phyloP scores from a whole-genome alignment of 2,329 filamentous ascomycete species.

The Xylaria polymorpha region DNA sequence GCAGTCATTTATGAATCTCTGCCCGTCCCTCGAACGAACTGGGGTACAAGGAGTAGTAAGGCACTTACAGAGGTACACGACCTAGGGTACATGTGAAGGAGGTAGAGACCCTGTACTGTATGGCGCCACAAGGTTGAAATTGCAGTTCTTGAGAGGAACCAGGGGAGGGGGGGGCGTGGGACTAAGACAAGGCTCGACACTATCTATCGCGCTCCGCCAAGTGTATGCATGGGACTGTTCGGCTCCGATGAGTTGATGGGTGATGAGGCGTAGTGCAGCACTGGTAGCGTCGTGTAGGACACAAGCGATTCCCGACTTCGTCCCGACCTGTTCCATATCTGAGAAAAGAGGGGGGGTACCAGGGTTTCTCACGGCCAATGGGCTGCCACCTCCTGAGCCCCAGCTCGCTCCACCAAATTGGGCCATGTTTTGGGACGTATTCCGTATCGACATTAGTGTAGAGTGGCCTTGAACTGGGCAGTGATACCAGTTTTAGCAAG shows the following conservation, averaged over 20 bases:
- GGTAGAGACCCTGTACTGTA: constrained; percentile 30
- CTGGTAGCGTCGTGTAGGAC: constrained; percentile 16
- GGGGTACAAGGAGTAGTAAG: constrained; percentile 37
- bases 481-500: constrained; percentile 32
- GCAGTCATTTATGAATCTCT: constrained; percentile 35
- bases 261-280: constrained; percentile 28
- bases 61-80: constrained; percentile 14
- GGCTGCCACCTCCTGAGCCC: constrained; percentile 23
- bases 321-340: constrained; percentile 32
- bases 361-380: constrained; percentile 27
- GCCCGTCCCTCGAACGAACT: constrained; percentile 15
- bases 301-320: constrained; percentile 13
- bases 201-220: constrained; percentile 26
- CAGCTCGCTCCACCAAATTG: constrained; percentile 31
- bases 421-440: constrained; percentile 25
- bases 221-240: constrained; percentile 37
- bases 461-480: constrained; percentile 16
- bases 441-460: constrained; percentile 27
- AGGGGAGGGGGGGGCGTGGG: constrained; percentile 31
- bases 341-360: constrained; percentile 26
- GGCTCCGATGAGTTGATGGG: constrained; percentile 30
- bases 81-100: constrained; percentile 16
- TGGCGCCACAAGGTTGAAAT: constrained; percentile 37
- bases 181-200: constrained; percentile 31
- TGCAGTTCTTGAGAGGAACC: constrained; percentile 31